phyloP scores from a whole-genome alignment of 2,329 filamentous ascomycete genomes.

The Gremmenia infestans region DNA sequence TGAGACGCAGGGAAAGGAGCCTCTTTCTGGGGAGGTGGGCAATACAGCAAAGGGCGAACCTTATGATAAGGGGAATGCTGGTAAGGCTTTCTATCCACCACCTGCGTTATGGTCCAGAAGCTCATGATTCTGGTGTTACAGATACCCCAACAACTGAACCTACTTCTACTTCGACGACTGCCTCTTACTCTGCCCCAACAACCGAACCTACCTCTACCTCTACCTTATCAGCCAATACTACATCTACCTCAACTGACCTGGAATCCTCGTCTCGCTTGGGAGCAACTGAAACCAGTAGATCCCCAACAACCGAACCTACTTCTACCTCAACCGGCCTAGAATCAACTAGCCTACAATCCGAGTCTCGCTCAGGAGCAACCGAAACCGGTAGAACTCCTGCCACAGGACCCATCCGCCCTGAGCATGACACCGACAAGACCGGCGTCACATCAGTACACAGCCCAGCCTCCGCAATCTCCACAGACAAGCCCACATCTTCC shows the following conservation, averaged over 20 bases:
- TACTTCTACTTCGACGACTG: background rate
- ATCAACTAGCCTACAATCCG: too few species aligned
- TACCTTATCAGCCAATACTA: too few species aligned
- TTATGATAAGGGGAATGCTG: slow-evolving; percentile 73
- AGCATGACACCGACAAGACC: slow-evolving; percentile 10
- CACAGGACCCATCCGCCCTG: slow-evolving; percentile 10
- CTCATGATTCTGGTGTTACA: slow-evolving; percentile 1
- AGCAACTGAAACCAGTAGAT: background rate
- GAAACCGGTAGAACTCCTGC: slow-evolving; percentile 8
- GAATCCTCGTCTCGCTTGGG: too few species aligned
- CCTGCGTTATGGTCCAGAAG: background rate
- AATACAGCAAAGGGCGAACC: slow-evolving; percentile 65
- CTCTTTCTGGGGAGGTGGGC: slow-evolving; percentile 65
- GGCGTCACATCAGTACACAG: slow-evolving; percentile 5
- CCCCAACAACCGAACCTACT: background rate
- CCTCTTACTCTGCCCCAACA: background rate
- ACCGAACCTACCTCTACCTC: background rate
- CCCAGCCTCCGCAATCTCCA: slow-evolving; percentile 10
- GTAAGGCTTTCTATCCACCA: slow-evolving; percentile 31
- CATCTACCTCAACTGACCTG: too few species aligned
- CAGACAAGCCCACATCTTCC: slow-evolving; percentile 3
- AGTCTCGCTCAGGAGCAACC: background rate
- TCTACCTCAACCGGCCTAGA: too few species aligned
- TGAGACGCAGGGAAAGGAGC: slow-evolving; percentile 49
- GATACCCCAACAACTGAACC: background rate